Evolutionary conservation across 805 yeast genomes (phyloP).

Genomic region (Kodamaea nitidulidarum): DNA sequence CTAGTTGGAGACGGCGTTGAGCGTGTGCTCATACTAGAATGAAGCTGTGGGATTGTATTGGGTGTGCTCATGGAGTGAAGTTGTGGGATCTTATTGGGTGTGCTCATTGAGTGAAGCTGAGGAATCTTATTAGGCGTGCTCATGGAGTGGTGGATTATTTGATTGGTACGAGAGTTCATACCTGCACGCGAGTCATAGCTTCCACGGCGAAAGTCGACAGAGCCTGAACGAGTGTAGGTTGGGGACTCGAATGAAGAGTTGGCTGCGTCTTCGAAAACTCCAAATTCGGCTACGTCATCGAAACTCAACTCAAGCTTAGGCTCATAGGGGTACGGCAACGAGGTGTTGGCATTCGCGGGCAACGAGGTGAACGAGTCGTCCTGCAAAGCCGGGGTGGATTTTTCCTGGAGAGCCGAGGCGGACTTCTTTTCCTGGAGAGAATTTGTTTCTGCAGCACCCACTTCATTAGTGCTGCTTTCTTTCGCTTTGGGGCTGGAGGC

Average conservation of each 20-base stretch:
- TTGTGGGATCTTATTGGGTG: conserved; percentile 11
- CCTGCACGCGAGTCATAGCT: neutral
- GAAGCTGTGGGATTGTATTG: conserved; percentile 12
- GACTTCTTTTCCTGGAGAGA: too few relatives aligned
- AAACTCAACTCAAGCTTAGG: neutral
- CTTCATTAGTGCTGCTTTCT: too few relatives aligned
- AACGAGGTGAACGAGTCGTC: too few relatives aligned
- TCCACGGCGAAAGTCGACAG: too few relatives aligned
- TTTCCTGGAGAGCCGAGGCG: too few relatives aligned
- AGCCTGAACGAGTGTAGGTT: too few relatives aligned
- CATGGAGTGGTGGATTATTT: conserved; percentile 8
- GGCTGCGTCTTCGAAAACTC: neutral
- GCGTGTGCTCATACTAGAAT: conserved; percentile 1
- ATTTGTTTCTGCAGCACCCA: too few relatives aligned
- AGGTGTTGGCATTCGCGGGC: neutral
- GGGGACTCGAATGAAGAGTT: too few relatives aligned
- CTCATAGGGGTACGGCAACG: neutral
- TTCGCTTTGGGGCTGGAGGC: too few relatives aligned
- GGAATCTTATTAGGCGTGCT: conserved; percentile 13
- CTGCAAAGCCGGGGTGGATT: too few relatives aligned
- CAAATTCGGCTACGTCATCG: neutral
- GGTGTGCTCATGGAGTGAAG: conserved; percentile 10
- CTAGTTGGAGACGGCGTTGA: neutral
- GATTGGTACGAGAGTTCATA: neutral
- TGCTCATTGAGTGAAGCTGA: conserved; percentile 2